Percentiles rank a stretch among this genome's conserved stretches.
phyloP scores from a whole-genome alignment of 2,329 filamentous ascomycete species.

The Phaeosphaeria sp. region DNA sequence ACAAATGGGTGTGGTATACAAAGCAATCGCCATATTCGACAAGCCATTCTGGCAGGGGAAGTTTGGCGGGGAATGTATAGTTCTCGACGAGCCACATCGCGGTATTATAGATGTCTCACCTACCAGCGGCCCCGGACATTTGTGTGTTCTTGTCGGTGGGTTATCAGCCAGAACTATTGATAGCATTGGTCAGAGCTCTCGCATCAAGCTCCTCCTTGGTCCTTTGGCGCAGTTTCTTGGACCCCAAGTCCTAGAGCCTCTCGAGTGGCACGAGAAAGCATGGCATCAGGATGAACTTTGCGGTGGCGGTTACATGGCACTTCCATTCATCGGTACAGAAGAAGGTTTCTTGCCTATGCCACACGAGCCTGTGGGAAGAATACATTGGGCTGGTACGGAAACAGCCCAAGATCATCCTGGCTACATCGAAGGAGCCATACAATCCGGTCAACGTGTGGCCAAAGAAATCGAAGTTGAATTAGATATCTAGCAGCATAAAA shows the following conservation, averaged over 20 bases:
- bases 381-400: background rate
- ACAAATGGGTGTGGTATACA: background rate
- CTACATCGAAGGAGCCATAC: background rate
- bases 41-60: background rate
- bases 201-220: background rate
- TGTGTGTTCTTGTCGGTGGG: background rate
- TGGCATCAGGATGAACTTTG: background rate
- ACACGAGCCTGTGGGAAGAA: background rate
- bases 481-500: background rate
- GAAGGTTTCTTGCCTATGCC: background rate
- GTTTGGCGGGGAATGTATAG: background rate
- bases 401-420: background rate
- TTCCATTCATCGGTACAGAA: background rate
- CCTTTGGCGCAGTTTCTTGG: background rate
- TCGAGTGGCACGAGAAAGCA: background rate
- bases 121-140: background rate
- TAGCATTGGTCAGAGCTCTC: background rate
- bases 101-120: background rate
- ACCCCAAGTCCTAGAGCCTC: background rate
- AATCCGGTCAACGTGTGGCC: background rate
- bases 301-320: background rate
- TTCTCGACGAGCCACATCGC: background rate
- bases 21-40: background rate
- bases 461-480: background rate
- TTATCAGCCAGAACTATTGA: background rate